Base-by-base conservation (phyloP, 2,329 filamentous ascomycete genomes). In the Phyllosticta capitalensis region DNA sequence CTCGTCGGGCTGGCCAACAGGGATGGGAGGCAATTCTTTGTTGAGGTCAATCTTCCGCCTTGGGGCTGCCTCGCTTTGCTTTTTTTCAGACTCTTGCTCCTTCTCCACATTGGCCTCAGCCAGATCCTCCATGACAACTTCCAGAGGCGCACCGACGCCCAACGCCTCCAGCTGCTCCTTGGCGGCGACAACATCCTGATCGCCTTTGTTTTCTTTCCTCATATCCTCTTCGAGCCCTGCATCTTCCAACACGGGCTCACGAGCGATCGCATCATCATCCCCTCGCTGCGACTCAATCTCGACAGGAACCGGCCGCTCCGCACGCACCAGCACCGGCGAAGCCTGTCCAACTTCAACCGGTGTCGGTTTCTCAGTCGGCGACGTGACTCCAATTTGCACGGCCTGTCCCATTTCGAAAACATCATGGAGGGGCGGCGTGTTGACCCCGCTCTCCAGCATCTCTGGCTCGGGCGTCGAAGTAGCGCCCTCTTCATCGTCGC, bases 121-220 rank as follows among this genome's bases (percentile, higher is more conserved):
- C 38, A 45, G 5, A 26, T 66, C 63, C 17, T 65, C 62, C 64
- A 58, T 59, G 1, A 58, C 62, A 50, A 65, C 64, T 38, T 66
- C 61, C 17, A 62, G 61, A 5, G 63, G 61, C n/a, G 63, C 64
- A 24, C 69, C 67, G 21, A 68, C 64, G 9, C 68, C 66, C 7
- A 67, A 54, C 21, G 68, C 57, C 61, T 68, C 68, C 61, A 70
- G 45, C 56, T 73, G 66, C 61, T 71, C 69, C 58, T 82, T 80
- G 0, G 75, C 73, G 60, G 78, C 76, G 62, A 81, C 78, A 61
- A 82, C 79, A 61, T 79, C 71, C 65, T 78, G 38, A 45, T 45
- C 38, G 38, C 38, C 4, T n/a, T 45, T 45, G 6, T n/a, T 45
- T n/a, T 45, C 38, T 7, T n/a, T n/a, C 4, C 38, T n/a, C 7